Conservation (phyloP, 2,329 filamentous ascomycete genomes). For the Paramyrothecium roridum region DNA sequence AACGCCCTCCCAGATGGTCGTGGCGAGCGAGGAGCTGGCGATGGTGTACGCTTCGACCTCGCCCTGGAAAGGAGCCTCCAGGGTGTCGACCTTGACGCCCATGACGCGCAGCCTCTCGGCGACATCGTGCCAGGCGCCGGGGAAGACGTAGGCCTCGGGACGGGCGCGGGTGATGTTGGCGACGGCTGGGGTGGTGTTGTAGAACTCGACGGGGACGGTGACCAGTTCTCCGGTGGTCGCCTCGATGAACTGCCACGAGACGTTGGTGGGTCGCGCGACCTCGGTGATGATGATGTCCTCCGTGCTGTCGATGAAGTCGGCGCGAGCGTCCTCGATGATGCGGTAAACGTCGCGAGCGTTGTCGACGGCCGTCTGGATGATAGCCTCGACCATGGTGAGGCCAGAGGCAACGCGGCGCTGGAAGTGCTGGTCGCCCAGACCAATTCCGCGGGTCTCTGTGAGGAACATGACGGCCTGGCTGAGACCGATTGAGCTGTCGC, state of each 20-base stretch:
- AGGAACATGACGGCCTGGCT: conserved; percentile 25
- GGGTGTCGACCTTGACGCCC: conserved; percentile 19
- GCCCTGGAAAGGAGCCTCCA: conserved; percentile 15
- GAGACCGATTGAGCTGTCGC: conserved; percentile 23
- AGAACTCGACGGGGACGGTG: conserved; percentile 20
- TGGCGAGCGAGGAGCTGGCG: conserved; percentile 12
- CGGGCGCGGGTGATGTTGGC: conserved; percentile 26
- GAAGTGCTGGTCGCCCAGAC: conserved; percentile 24
- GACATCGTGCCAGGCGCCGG: conserved; percentile 21
- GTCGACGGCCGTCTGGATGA: conserved; percentile 24
- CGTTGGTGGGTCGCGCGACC: conserved; percentile 11
- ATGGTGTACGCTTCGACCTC: conserved; percentile 24
- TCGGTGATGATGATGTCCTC: conserved; percentile 26
- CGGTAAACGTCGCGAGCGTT: conserved; percentile 20
- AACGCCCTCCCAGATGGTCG: conserved; percentile 22
- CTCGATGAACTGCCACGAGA: conserved; percentile 21
- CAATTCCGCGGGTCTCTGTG: conserved; percentile 25
- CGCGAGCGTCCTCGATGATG: conserved; percentile 19
- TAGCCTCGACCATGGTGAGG: conserved; percentile 19
- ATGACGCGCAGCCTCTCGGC: conserved; percentile 18
- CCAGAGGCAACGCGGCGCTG: conserved; percentile 23
- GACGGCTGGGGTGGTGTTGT: conserved; percentile 19
- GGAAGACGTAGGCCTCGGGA: conserved; percentile 25
- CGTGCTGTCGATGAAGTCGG: conserved; percentile 19
- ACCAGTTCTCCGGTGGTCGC: conserved; percentile 20